phyloP scores from a whole-genome alignment of 2,329 filamentous ascomycete species.

The Calonectria leucothoes region DNA sequence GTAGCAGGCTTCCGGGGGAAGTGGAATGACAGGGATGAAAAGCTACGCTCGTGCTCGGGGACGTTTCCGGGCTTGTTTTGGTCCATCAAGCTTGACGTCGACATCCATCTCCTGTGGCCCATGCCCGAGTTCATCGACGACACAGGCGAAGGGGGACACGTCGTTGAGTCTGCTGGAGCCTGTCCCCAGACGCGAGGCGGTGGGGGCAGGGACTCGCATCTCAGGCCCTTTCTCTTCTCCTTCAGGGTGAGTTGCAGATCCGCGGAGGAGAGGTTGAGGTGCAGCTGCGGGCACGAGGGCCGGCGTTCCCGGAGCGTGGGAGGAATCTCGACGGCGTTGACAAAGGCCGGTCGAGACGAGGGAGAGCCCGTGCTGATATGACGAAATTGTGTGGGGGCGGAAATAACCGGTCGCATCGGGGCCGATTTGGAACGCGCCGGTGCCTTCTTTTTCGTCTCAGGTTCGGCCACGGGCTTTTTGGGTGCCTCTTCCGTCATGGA shows the following conservation, averaged over 20 bases:
- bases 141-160: not conserved
- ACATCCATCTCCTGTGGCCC: not conserved
- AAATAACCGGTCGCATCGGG: not conserved
- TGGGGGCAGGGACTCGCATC: not conserved
- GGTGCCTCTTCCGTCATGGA: not conserved
- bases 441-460: not conserved
- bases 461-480: not conserved
- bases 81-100: not conserved
- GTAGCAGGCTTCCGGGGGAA: not conserved
- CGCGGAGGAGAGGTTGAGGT: not conserved
- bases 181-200: not conserved
- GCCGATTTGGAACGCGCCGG: not conserved
- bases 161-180: not conserved
- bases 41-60: not conserved
- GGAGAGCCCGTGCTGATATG: not conserved
- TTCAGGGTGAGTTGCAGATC: not conserved
- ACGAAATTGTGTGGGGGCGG: not conserved
- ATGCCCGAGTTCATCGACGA: not conserved
- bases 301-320: not conserved
- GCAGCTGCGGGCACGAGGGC: not conserved
- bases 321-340: not conserved
- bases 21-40: not conserved
- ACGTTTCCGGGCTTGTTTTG: not conserved
- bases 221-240: not conserved
- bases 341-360: not conserved